These are phyloP conservation scores for Plantago elongata DNA, from an alignment of 257 asterid species.

Conservation along the genomic window DNA sequence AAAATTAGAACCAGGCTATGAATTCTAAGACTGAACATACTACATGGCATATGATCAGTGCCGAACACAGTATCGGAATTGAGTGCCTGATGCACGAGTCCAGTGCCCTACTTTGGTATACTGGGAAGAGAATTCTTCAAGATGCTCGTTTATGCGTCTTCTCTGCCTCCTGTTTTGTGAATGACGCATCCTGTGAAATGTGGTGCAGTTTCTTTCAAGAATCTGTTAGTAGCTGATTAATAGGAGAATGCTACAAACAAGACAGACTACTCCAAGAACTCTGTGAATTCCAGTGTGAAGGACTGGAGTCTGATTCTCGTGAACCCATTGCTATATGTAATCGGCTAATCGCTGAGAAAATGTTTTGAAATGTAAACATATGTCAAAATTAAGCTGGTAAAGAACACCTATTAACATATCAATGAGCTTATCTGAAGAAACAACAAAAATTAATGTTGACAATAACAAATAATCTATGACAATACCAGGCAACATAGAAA, in stretches of 20 bases:
- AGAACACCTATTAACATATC: too few species aligned
- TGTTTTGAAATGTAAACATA: too few species aligned
- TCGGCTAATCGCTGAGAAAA: too few species aligned
- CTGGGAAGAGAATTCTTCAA: constrained; percentile 44
- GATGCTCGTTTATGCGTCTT: constrained; percentile 36
- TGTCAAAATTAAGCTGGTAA: too few species aligned
- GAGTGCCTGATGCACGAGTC: constrained; percentile 49
- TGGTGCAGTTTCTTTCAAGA: constrained; percentile 27
- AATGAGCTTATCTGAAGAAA: too few species aligned
- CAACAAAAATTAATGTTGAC: too few species aligned
- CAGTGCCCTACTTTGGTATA: constrained; percentile 46
- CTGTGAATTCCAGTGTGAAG: constrained; percentile 49
- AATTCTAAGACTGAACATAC: too few species aligned
- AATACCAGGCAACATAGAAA: neutral
- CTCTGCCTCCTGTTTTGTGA: constrained; percentile 31
- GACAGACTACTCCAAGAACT: constrained; percentile 37
- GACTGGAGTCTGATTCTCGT: constrained; percentile 21
- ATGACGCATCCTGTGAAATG: constrained; percentile 8
- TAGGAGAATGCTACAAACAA: constrained; percentile 43
- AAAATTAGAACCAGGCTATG: too few species aligned
- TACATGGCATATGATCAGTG: too few species aligned
- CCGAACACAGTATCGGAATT: too few species aligned
- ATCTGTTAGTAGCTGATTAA: constrained; percentile 45
- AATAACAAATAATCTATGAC: neutral
- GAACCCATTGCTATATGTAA: constrained; percentile 1